These are phyloP conservation scores for Simplicillium sp. DNA, from an alignment of 2,329 filamentous ascomycete genomes.

Conservation along the genomic window DNA sequence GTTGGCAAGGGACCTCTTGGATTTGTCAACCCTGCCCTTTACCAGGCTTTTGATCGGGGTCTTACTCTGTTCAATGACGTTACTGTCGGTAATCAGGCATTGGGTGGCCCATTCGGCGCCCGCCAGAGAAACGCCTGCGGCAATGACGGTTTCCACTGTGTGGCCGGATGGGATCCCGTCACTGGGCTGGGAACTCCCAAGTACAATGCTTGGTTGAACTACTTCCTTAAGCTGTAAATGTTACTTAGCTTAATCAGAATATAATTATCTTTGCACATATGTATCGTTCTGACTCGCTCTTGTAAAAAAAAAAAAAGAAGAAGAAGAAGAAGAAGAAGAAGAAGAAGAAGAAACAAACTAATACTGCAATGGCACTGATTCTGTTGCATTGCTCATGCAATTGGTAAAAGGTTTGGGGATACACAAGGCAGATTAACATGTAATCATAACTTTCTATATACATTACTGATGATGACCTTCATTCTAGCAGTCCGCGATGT, in stretches of 20 bases:
- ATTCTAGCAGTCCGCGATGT: slow-evolving; percentile 6
- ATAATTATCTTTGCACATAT: no score
- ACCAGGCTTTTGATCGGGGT: slow-evolving; percentile 7
- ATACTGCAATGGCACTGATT: no score
- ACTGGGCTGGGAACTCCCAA: slow-evolving; percentile 13
- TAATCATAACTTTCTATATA: no score
- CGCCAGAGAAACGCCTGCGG: slow-evolving; percentile 11
- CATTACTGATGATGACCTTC: no score
- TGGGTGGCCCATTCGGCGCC: slow-evolving; percentile 1
- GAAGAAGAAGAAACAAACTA: no score
- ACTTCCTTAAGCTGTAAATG: slow-evolving; percentile 2
- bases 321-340: no score
- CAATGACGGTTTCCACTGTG: slow-evolving; percentile 15
- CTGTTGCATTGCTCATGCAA: no score
- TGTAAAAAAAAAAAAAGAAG: no score
- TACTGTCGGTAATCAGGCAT: slow-evolving; percentile 12
- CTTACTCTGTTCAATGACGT: slow-evolving; percentile 13
- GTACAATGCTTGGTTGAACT: slow-evolving; percentile 3
- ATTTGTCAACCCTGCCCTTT: slow-evolving; percentile 23
- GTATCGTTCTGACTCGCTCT: no score
- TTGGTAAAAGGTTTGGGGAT: no score
- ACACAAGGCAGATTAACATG: no score
- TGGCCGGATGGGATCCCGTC: slow-evolving; percentile 16
- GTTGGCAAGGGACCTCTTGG: slow-evolving; percentile 23
- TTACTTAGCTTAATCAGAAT: no score